These are phyloP conservation scores for Talaromyces piceae DNA, from an alignment of 2,329 filamentous ascomycete genomes.

Conservation along the genomic window DNA sequence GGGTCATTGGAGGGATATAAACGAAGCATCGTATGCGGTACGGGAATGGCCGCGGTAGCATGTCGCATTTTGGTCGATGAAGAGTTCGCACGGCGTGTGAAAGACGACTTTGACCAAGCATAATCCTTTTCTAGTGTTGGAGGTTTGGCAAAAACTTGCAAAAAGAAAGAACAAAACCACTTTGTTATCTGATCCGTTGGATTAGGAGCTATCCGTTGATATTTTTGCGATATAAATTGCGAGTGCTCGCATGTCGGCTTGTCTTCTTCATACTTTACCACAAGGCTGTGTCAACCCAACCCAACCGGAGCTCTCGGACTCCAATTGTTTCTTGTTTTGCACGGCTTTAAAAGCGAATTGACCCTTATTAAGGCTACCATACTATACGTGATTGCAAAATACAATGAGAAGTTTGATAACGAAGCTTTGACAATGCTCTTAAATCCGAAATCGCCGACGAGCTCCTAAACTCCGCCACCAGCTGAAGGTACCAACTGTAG, in stretches of 20 bases:
- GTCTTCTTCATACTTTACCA: no score
- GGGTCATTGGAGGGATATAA: constrained; percentile 19
- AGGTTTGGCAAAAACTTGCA: background rate
- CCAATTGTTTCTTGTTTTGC: no score
- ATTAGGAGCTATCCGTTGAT: no score
- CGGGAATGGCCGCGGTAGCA: constrained; percentile 10
- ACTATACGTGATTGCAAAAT: background rate
- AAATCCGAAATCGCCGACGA: background rate
- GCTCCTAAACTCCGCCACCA: background rate
- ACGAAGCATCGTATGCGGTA: constrained; percentile 7
- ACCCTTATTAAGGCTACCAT: background rate
- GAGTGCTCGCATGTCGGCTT: no score
- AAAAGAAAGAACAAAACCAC: no score
- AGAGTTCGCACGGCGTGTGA: constrained; percentile 6
- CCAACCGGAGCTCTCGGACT: no score
- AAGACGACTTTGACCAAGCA: constrained; percentile 7
- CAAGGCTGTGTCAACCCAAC: no score
- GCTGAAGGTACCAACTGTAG: background rate
- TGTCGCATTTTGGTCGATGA: constrained; percentile 8
- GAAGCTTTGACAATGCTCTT: background rate
- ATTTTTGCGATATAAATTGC: no score
- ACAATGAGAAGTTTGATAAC: background rate
- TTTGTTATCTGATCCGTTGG: no score
- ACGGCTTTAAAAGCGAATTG: no score
- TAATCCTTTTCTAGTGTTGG: background rate